These are phyloP conservation scores for Sporisorium graminicola DNA, from an alignment of 1,284 basidiomycete species.

Conservation along the genomic window DNA sequence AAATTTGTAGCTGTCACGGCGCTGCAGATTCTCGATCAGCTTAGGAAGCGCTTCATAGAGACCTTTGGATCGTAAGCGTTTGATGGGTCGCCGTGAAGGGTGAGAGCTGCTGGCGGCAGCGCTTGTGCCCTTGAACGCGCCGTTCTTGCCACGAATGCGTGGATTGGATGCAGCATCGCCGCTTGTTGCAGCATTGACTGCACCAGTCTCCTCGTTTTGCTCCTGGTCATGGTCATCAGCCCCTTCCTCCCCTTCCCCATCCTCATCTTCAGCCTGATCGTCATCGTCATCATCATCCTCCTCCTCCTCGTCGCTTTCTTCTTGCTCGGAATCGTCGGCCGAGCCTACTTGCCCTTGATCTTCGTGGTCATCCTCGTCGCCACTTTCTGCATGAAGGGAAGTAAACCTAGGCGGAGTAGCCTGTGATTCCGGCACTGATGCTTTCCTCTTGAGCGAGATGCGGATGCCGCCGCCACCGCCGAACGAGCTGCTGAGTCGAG, in stretches of 20 bases:
- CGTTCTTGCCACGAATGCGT: slow-evolving; percentile 28
- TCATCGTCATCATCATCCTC: slow-evolving; percentile 14
- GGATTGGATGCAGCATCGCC: slow-evolving; percentile 10
- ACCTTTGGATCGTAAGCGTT: slow-evolving; percentile 45
- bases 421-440: slow-evolving; percentile 22
- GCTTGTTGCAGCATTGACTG: not conserved
- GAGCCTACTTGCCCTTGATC: slow-evolving; percentile 4
- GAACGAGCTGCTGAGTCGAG: slow-evolving; percentile 1
- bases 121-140: slow-evolving; percentile 24
- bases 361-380: slow-evolving; percentile 18
- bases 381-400: slow-evolving; percentile 7
- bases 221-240: not conserved
- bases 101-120: slow-evolving; percentile 9
- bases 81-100: slow-evolving; percentile 45
- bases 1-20: slow-evolving; percentile 87
- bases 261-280: slow-evolving; percentile 7
- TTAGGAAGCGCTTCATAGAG: slow-evolving; percentile 54
- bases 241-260: slow-evolving; percentile 6
- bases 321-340: slow-evolving; percentile 12
- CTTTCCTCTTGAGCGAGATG: slow-evolving; percentile 49
- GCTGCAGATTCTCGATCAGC: slow-evolving; percentile 49
- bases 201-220: not conserved
- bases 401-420: slow-evolving; percentile 21
- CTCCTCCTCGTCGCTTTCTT: slow-evolving; percentile 11
- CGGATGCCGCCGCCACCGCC: slow-evolving; percentile 17